These are phyloP conservation scores for Debaryomyces prosopidis DNA, from an alignment of 805 yeast genomes.

Conservation along the genomic window DNA sequence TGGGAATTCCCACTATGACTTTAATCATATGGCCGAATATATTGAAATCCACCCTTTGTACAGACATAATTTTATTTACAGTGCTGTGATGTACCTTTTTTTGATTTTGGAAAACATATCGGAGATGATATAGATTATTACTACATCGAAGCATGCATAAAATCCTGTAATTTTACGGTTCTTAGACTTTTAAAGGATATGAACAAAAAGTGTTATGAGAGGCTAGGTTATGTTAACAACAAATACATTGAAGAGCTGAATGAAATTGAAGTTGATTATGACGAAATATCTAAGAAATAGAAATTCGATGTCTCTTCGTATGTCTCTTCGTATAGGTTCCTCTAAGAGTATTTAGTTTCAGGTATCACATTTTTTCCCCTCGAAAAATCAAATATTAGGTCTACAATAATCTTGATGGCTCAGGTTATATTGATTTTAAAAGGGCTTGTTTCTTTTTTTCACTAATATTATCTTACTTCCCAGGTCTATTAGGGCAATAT, in stretches of 20 bases:
- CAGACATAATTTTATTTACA: not conserved
- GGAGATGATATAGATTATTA: not conserved
- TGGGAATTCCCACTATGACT: not conserved
- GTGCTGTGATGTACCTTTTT: not conserved
- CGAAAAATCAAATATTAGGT: too few species aligned
- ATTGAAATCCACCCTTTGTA: not conserved
- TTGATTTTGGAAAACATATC: not conserved
- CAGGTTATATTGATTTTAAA: too few species aligned
- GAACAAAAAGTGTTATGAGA: slow-evolving; percentile 1
- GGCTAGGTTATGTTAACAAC: not conserved
- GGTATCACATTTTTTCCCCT: too few species aligned
- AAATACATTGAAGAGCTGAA: not conserved
- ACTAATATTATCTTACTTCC: too few species aligned
- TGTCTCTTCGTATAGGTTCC: not conserved
- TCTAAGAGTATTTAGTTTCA: too few species aligned
- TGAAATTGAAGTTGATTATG: slow-evolving; percentile 1
- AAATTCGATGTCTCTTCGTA: not conserved
- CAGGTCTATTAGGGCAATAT: too few species aligned
- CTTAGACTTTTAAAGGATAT: not conserved
- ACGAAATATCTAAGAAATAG: not conserved
- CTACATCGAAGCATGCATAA: not conserved
- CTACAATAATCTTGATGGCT: too few species aligned
- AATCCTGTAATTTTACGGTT: not conserved
- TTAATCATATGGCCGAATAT: not conserved
- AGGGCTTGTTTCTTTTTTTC: too few species aligned